Base-by-base conservation (phyloP, 2,329 filamentous ascomycete species). In the Cladorrhinum sp. region DNA sequence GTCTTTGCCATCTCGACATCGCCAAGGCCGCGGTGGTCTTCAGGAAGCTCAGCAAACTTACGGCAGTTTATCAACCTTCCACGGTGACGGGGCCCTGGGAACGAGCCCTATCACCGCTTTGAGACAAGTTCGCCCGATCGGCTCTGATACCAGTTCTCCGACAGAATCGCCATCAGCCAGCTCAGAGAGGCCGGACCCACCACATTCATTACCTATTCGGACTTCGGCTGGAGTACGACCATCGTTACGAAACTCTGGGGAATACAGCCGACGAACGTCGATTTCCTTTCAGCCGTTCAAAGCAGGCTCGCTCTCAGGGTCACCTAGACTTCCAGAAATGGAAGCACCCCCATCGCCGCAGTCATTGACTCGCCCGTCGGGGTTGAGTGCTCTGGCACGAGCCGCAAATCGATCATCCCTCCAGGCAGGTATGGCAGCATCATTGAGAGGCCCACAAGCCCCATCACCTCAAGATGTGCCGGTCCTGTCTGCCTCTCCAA, bases 241-340 rank as follows among this genome's bases (percentile, higher is more conserved):
- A 12, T 66, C 74, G 1, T 62, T 78, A 45, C 78, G 79, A 54
- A 76, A 75, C 13, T 74, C 78, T 45, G 85, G 90, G 49, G 79
- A 77, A 22, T 69, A 82, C 52, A 81, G 81, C 57, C 84, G 92
- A 67, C 85, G 92, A 57, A 88, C 90, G 6, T 97, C 92, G 0
- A 85, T 96, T 22, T 96, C 91, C 0, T 96, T 97, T 69, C 91
- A 96, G 68, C 93, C 93, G 0, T 99, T 99, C 79, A 99, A 99
- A 75, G 91, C 93, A 13, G 93, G 93, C 10, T 96, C 93, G 1
- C 79, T 98, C n/a, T 96, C 93, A 1, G 92, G 90, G 3, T 97
- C 93, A 3, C 93, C 93, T 0, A 77, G 81, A 27, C 72, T 78
- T 6, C 71, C 75, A 2, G 82, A 85, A 12, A 72, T 75, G 13